A percentile compares a stretch with the other conserved stretches of the same genome.
Evolutionary conservation across 2,329 filamentous ascomycete species (phyloP).

Genomic region (Teratosphaeria viscida): DNA sequence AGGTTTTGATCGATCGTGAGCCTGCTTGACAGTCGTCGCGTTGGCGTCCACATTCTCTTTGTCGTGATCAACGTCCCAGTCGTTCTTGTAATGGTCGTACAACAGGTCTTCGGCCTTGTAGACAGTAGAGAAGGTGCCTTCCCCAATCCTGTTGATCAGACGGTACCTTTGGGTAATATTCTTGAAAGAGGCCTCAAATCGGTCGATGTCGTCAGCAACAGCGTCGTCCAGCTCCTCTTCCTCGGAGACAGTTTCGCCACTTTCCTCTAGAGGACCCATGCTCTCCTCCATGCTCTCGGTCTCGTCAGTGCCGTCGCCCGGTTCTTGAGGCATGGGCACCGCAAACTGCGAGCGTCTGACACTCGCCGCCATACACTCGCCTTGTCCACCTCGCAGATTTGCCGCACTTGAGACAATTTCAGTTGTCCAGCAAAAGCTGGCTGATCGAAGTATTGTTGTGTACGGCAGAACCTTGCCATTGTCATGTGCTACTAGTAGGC

Average conservation of each 20-base stretch:
- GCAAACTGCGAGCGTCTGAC: conserved; percentile 7
- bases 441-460: too few species aligned
- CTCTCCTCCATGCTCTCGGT: conserved; percentile 37
- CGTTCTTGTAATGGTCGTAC: conserved; percentile 73
- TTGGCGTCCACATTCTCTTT: conserved; percentile 14
- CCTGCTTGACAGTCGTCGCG: conserved; percentile 8
- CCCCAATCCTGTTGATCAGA: conserved; percentile 91
- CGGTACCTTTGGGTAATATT: conserved; percentile 77
- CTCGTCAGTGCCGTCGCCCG: conserved; percentile 21
- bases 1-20: conserved; percentile 30
- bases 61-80: conserved; percentile 66
- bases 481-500: too few species aligned
- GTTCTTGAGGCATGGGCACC: conserved; percentile 12
- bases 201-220: conserved; percentile 78
- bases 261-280: conserved; percentile 39
- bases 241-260: conserved; percentile 41
- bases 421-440: neutral
- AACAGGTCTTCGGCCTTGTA: conserved; percentile 95
- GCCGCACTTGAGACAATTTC: neutral
- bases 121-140: conserved; percentile 97
- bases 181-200: conserved; percentile 69
- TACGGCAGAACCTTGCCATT: too few species aligned
- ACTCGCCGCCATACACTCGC: conserved; percentile 12
- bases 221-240: conserved; percentile 54
- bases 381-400: too few species aligned